phyloP scores from a whole-genome alignment of 768 basidiomycete species.

The Xanthoconium stramineum region DNA sequence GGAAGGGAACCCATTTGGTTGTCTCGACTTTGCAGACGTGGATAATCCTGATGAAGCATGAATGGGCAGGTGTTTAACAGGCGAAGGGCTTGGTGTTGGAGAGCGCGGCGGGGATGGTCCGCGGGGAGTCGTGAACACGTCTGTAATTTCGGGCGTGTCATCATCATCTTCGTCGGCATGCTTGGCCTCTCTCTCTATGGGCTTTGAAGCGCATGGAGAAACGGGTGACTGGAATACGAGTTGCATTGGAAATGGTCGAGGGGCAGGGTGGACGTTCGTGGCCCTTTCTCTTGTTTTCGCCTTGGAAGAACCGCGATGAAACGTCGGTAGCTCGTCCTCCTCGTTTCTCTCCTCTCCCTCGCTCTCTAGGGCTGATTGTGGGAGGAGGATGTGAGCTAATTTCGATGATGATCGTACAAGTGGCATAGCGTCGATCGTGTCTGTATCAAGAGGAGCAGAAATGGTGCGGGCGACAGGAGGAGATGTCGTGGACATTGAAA shows the following conservation, averaged over 20 bases:
- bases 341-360: slow-evolving; percentile 12
- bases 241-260: slow-evolving; percentile 29
- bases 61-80: neutral
- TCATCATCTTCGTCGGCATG: neutral
- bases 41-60: neutral
- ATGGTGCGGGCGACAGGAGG: neutral
- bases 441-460: slow-evolving; percentile 1
- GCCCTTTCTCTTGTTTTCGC: neutral
- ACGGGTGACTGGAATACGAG: neutral
- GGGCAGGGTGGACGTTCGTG: neutral
- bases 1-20: slow-evolving; percentile 3
- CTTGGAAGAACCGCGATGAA: slow-evolving; percentile 12
- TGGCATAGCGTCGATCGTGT: neutral
- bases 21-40: neutral
- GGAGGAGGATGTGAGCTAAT: slow-evolving; percentile 8
- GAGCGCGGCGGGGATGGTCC: slow-evolving; percentile 20
- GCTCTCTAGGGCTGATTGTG: slow-evolving; percentile 3
- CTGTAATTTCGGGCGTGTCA: slow-evolving; percentile 9
- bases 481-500: neutral
- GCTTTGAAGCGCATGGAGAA: neutral
- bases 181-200: neutral
- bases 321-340: slow-evolving; percentile 17
- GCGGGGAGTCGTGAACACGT: slow-evolving; percentile 23
- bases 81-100: slow-evolving; percentile 19
- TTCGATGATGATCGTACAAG: slow-evolving; percentile 13